A percentile compares a stretch with the other conserved stretches of the same genome.
Evolutionary conservation across 805 yeast genomes (phyloP).

Genomic region (Cyberlindnera sargentensis): DNA sequence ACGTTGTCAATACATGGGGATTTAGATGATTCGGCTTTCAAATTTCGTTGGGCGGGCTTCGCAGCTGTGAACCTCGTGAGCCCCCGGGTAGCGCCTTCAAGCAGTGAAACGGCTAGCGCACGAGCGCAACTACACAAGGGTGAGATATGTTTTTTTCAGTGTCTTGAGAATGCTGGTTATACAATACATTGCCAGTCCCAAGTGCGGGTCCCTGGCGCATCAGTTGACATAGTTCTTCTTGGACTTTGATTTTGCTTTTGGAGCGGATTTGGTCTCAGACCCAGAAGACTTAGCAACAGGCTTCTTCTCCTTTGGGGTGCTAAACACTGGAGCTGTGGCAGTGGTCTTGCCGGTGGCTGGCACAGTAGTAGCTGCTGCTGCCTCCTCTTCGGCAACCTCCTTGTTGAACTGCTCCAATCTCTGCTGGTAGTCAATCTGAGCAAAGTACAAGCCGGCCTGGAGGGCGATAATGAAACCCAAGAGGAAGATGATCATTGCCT

Average conservation of each 20-base stretch:
- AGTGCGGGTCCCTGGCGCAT: too few species aligned
- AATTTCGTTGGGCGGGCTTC: too few species aligned
- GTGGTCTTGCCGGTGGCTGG: too few species aligned
- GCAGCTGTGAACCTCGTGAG: too few species aligned
- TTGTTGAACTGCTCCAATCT: conserved; percentile 28
- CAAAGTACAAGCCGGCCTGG: conserved; percentile 87
- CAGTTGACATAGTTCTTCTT: neutral
- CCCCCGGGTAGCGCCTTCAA: too few species aligned
- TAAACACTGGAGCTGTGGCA: neutral
- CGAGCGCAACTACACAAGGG: too few species aligned
- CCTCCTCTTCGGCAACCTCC: conserved; percentile 15
- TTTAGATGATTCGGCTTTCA: too few species aligned
- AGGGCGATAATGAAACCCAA: conserved; percentile 74
- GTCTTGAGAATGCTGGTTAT: too few species aligned
- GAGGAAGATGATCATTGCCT: conserved; percentile 63
- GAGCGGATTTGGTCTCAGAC: neutral
- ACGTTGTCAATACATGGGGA: too few species aligned
- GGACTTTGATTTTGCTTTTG: neutral
- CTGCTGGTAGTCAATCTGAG: conserved; percentile 49
- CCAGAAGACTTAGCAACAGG: conserved; percentile 3
- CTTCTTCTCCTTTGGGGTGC: conserved; percentile 1
- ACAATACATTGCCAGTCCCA: too few species aligned
- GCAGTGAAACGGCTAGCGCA: too few species aligned
- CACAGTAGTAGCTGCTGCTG: conserved; percentile 4
- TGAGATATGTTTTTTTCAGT: too few species aligned